Evolutionary conservation across 2,329 filamentous ascomycete genomes (phyloP).

Genomic region (Neofusicoccum parvum): DNA sequence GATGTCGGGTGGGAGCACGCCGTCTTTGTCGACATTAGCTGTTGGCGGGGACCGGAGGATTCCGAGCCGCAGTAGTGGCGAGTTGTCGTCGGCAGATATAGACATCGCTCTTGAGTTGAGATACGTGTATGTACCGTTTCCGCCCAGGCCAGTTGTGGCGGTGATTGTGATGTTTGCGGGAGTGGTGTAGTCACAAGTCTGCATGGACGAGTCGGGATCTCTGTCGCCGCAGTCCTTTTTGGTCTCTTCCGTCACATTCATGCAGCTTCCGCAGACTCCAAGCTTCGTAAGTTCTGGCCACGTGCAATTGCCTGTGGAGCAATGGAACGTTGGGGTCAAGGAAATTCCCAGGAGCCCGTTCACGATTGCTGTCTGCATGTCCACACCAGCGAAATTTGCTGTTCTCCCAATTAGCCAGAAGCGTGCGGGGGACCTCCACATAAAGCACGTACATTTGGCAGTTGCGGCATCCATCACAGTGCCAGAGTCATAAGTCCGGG

Average conservation of each 20-base stretch:
- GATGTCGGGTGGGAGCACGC: neutral
- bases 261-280: neutral
- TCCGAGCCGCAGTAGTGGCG: neutral
- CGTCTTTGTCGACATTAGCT: neutral
- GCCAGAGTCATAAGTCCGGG: neutral
- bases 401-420: neutral
- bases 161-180: neutral
- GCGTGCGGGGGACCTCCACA: too few relatives aligned
- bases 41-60: neutral
- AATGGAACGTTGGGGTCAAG: neutral
- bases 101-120: neutral
- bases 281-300: neutral
- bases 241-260: neutral
- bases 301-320: neutral
- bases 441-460: neutral
- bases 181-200: neutral
- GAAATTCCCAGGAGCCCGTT: neutral
- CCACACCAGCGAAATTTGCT: neutral
- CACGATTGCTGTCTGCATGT: neutral
- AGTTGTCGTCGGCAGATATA: neutral
- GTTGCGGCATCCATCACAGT: neutral
- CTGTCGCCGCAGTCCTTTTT: neutral
- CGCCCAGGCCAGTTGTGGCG: neutral
- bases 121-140: neutral
- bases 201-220: constrained; percentile 3